A percentile compares a stretch with the other conserved stretches of the same genome.
Evolutionary conservation across 1,284 basidiomycete species (phyloP).

Genomic region (Cryptococcus jaspeensis): DNA sequence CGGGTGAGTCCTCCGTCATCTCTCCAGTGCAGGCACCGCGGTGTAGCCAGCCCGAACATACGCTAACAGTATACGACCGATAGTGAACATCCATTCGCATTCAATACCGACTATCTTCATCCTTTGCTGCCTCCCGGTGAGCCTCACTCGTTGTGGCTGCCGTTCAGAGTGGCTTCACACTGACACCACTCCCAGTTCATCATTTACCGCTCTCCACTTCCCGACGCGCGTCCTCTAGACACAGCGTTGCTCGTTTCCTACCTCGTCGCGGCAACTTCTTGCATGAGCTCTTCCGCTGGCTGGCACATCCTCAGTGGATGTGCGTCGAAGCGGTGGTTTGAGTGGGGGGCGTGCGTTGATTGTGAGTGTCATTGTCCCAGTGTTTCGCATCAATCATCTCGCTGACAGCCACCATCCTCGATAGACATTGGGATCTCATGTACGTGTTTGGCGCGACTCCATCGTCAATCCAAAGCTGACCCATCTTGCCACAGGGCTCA

Average conservation of each 20-base stretch:
- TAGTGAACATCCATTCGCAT: constrained; percentile 90
- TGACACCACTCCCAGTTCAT: constrained; percentile 23
- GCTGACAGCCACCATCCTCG: no score
- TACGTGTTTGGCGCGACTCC: no score
- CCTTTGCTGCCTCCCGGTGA: constrained; percentile 55
- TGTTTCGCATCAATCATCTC: no score
- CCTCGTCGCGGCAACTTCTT: constrained; percentile 47
- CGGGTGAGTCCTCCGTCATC: no score
- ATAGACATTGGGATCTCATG: constrained; percentile 1
- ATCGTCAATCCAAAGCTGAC: no score
- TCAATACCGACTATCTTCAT: constrained; percentile 73
- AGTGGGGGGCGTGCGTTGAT: constrained; percentile 53
- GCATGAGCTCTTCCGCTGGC: constrained; percentile 45
- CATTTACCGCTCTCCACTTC: constrained; percentile 40
- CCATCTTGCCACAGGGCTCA: constrained; percentile 39
- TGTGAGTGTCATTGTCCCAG: constrained; percentile 29
- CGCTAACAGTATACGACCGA: neutral
- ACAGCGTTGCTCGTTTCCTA: constrained; percentile 47
- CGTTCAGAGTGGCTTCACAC: neutral
- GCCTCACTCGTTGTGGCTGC: constrained; percentile 19
- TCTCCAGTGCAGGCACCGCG: no score
- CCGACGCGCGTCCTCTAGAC: constrained; percentile 46
- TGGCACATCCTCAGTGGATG: constrained; percentile 51
- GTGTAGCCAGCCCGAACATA: no score
- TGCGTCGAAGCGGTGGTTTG: constrained; percentile 45